Evolutionary conservation across 2,329 filamentous ascomycete species (phyloP).

Genomic region (Fusarium chlamydosporum): DNA sequence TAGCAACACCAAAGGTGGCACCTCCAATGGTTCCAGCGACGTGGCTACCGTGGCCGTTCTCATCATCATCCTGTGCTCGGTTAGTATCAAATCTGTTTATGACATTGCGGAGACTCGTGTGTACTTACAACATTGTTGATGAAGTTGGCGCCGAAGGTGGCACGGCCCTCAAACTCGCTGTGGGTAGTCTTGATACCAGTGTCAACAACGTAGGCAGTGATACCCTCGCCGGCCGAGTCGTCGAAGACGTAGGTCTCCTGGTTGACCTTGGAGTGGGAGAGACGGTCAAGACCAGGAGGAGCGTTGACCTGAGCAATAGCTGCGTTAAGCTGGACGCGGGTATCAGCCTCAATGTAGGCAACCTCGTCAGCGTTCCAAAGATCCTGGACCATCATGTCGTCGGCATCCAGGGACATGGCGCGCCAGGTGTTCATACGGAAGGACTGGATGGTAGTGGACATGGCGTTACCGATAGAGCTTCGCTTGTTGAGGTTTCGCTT

Average conservation of each 20-base stretch:
- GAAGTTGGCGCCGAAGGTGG: conserved; percentile 67
- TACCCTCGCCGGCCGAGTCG: conserved; percentile 65
- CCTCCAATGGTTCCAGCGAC: conserved; percentile 74
- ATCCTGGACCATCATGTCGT: conserved; percentile 64
- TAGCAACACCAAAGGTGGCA: conserved; percentile 71
- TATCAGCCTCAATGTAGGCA: conserved; percentile 68
- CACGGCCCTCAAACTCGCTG: conserved; percentile 69
- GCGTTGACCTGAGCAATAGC: conserved; percentile 67
- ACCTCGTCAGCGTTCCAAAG: conserved; percentile 66
- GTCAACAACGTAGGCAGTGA: conserved; percentile 75
- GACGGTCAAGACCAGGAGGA: conserved; percentile 66
- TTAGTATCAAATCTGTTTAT: conserved; percentile 9
- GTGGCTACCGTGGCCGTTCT: conserved; percentile 75
- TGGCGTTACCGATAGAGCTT: conserved; percentile 60
- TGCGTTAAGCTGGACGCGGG: conserved; percentile 60
- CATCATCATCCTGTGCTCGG: conserved; percentile 61
- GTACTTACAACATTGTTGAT: conserved; percentile 61
- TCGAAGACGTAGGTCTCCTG: conserved; percentile 63
- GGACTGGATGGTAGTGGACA: conserved; percentile 64
- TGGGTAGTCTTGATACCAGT: conserved; percentile 73
- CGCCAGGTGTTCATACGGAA: conserved; percentile 66
- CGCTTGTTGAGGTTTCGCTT: conserved; percentile 71
- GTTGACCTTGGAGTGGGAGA: conserved; percentile 62
- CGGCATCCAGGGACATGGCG: conserved; percentile 67
- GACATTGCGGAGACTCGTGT: neutral